Evolutionary conservation across 2,329 filamentous ascomycete genomes (phyloP), one percentile per base, ranked within the genome.

Genomic region (Cercospora zeae-maydis): DNA sequence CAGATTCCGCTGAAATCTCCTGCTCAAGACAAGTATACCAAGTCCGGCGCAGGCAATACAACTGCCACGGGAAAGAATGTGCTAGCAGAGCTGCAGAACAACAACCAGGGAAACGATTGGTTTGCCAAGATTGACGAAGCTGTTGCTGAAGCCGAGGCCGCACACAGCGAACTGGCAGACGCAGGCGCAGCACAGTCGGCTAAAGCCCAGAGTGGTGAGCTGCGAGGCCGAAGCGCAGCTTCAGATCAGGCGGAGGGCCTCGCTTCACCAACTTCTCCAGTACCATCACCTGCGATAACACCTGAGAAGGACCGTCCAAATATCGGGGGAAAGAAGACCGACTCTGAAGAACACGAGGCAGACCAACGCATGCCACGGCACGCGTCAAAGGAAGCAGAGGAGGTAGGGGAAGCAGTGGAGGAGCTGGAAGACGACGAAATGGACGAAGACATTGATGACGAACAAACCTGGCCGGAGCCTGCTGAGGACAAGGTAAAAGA

Each of bases 61-160:
- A 27, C 21, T 19, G 21, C 13, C 14, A 47, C 54, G 16, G 45
- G 45, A 11, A 37, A 30, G 31, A 53, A 24, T 19, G n/a, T 53
- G 34, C 45, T 53, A 37, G 45, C 10, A 21, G 42, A 39, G 45
- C 33, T 59, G 14, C 57, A 59, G 34, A 33, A 31, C 4, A 11
- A 27, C 10, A 45, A 21, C 10, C 34, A 57, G 54, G 33, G 33
- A 27, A 31, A 13, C 21, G 57, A 59, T 36, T 59, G 57, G 57
- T 52, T 59, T 24, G 53, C 47, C 13, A 59, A 42, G 21, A 59
- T 53, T 21, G 57, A 59, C 27, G 57, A 52, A n/a, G 47, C 57
- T 36, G 33, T 59, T 24, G 57, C 57, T 30, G 57, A 53, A 39
- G 57, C 31, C 8, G 33, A 34, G 11, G 57, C 45, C 3, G 14